A percentile compares a stretch with the other conserved stretches of the same genome.
These are phyloP conservation scores for Amanita thiersii DNA, from an alignment of 768 basidiomycete genomes.

Conservation along the genomic window DNA sequence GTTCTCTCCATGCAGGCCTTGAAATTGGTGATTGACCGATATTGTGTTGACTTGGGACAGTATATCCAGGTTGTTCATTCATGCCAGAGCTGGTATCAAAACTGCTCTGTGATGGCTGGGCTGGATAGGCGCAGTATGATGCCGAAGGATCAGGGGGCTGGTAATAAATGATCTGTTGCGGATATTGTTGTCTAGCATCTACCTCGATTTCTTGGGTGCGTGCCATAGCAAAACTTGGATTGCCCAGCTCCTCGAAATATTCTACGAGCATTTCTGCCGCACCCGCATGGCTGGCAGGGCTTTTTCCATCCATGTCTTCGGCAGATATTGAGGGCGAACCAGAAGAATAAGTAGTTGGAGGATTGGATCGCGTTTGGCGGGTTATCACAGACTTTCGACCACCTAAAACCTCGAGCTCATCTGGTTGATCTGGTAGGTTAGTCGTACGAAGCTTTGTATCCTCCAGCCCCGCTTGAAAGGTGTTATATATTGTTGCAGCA, in stretches of 20 bases:
- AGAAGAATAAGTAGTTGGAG: slow-evolving; percentile 17
- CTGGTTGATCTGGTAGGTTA: slow-evolving; percentile 16
- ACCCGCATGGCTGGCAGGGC: slow-evolving; percentile 15
- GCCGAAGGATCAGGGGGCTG: not conserved
- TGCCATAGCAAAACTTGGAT: slow-evolving; percentile 8
- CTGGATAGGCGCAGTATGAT: not conserved
- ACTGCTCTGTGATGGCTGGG: not conserved
- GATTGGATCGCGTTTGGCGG: slow-evolving; percentile 19
- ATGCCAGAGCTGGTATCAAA: not conserved
- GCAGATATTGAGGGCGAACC: slow-evolving; percentile 14
- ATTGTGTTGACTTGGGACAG: not conserved
- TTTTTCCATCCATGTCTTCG: slow-evolving; percentile 14
- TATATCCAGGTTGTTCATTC: not conserved
- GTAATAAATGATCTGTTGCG: not conserved
- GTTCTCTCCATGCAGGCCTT: slow-evolving; percentile 1
- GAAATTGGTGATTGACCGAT: not conserved
- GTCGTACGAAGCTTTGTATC: not conserved
- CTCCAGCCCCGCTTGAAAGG: slow-evolving; percentile 19
- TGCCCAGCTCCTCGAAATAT: slow-evolving; percentile 18
- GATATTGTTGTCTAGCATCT: not conserved
- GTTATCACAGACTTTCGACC: slow-evolving; percentile 28
- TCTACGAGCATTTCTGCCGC: slow-evolving; percentile 17
- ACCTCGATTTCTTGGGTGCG: not conserved
- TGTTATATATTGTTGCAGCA: slow-evolving; percentile 22
- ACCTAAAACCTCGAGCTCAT: slow-evolving; percentile 30